These are phyloP conservation scores for Fonsecaea multimorphosa DNA, from an alignment of 2,329 filamentous ascomycete species.

Conservation along the genomic window DNA sequence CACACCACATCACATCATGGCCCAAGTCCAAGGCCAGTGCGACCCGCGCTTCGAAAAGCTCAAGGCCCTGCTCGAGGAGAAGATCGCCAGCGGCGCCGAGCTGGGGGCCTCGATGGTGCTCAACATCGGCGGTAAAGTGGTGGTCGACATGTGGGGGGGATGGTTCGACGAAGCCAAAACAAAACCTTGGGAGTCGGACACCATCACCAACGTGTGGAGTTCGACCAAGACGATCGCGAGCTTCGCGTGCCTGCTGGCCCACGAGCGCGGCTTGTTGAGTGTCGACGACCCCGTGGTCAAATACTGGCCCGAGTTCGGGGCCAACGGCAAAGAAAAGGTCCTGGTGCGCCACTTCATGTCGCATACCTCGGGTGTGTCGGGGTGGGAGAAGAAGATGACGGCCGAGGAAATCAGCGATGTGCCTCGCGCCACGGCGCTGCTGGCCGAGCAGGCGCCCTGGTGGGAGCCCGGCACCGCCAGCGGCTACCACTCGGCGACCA, in stretches of 20 bases:
- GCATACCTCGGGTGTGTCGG: slow-evolving; percentile 48
- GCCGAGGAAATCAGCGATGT: slow-evolving; percentile 46
- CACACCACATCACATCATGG: slow-evolving; percentile 20
- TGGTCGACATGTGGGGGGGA: slow-evolving; percentile 56
- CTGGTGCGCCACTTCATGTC: slow-evolving; percentile 51
- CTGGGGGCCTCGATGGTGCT: slow-evolving; percentile 55
- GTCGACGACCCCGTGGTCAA: slow-evolving; percentile 48
- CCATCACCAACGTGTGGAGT: slow-evolving; percentile 48
- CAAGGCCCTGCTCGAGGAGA: slow-evolving; percentile 45
- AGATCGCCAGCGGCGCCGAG: slow-evolving; percentile 50
- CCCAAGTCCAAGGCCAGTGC: slow-evolving; percentile 45
- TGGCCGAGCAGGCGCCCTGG: slow-evolving; percentile 52
- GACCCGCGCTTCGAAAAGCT: slow-evolving; percentile 48
- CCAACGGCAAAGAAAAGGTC: slow-evolving; percentile 51
- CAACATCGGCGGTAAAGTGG: slow-evolving; percentile 50
- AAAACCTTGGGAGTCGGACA: slow-evolving; percentile 34
- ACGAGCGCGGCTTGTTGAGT: slow-evolving; percentile 49
- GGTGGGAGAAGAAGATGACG: slow-evolving; percentile 45
- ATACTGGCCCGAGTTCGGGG: slow-evolving; percentile 57
- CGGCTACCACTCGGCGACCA: slow-evolving; percentile 52
- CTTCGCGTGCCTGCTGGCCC: slow-evolving; percentile 49
- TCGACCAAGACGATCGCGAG: slow-evolving; percentile 49
- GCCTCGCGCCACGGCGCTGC: slow-evolving; percentile 41
- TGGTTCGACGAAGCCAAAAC: slow-evolving; percentile 43
- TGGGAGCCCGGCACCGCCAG: slow-evolving; percentile 54